Evolutionary conservation across 345 rosid genomes (phyloP).

Genomic region (Passiflora organensis): DNA sequence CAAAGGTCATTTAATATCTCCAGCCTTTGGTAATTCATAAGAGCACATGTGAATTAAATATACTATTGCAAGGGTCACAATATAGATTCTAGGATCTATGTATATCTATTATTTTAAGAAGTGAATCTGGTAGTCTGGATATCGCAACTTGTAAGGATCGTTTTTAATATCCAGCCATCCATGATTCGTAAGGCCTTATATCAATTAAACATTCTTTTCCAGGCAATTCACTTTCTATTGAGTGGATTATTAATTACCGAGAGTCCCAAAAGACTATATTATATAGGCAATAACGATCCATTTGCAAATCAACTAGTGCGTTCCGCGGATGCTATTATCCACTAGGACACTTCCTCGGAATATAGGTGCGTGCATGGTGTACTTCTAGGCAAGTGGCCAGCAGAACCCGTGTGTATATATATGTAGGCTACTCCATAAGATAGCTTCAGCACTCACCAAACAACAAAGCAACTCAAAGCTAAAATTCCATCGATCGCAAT

Average conservation of each 20-base stretch:
- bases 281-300: not conserved
- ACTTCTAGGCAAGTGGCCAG: no score
- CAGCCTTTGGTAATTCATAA: no score
- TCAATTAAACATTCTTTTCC: conserved; percentile 7
- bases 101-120: no score
- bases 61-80: no score
- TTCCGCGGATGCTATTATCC: not conserved
- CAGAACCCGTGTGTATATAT: not conserved
- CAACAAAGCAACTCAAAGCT: not conserved
- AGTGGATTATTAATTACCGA: not conserved
- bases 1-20: no score
- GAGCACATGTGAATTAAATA: no score
- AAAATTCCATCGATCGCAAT: not conserved
- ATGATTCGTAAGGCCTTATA: conserved; percentile 7
- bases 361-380: no score
- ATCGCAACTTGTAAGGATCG: no score
- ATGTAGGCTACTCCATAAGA: not conserved
- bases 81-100: no score
- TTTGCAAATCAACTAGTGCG: not conserved
- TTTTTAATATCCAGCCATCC: conserved; percentile 22
- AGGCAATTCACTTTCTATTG: conserved; percentile 2
- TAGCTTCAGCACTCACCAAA: conserved; percentile 6
- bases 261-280: not conserved
- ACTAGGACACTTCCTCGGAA: not conserved
- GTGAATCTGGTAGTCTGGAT: no score